These are phyloP conservation scores for Ochromonadaceae sp. DNA, from an alignment of 352 stramenopile genomes.

Conservation along the genomic window DNA sequence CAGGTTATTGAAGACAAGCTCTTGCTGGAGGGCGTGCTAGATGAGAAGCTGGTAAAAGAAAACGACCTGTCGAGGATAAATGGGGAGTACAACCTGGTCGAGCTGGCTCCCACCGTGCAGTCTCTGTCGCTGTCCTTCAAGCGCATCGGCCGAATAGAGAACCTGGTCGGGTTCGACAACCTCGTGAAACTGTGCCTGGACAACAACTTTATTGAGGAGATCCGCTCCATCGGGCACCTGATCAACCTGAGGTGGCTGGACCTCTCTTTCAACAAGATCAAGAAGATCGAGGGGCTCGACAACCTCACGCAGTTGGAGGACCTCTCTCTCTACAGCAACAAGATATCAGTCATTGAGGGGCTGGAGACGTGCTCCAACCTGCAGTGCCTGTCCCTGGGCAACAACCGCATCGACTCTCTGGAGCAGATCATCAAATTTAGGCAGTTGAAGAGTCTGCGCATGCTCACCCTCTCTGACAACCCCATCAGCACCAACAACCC, in stretches of 20 bases:
- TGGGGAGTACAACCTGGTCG: conserved; percentile 13
- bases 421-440: conserved; percentile 42
- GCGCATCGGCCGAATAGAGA: conserved; percentile 81
- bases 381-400: conserved; percentile 73
- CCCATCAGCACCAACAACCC: conserved; percentile 66
- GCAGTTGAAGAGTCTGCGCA: conserved; percentile 43
- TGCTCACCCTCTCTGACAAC: conserved; percentile 77
- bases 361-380: conserved; percentile 65
- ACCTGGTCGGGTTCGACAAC: conserved; percentile 65
- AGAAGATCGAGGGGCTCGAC: conserved; percentile 67
- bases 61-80: not conserved
- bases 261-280: conserved; percentile 84
- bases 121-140: conserved; percentile 68
- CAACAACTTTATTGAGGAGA: conserved; percentile 81
- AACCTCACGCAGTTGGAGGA: conserved; percentile 68
- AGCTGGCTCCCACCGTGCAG: conserved; percentile 23
- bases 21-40: conserved; percentile 12
- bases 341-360: conserved; percentile 72
- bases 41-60: not conserved
- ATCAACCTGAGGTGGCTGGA: conserved; percentile 71
- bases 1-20: conserved; percentile 17
- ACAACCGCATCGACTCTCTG: conserved; percentile 70
- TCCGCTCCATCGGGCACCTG: conserved; percentile 36
- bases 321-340: conserved; percentile 78
- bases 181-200: conserved; percentile 77